Base-by-base conservation (phyloP, 1,284 basidiomycete genomes). In the Cystobasidium sp. region DNA sequence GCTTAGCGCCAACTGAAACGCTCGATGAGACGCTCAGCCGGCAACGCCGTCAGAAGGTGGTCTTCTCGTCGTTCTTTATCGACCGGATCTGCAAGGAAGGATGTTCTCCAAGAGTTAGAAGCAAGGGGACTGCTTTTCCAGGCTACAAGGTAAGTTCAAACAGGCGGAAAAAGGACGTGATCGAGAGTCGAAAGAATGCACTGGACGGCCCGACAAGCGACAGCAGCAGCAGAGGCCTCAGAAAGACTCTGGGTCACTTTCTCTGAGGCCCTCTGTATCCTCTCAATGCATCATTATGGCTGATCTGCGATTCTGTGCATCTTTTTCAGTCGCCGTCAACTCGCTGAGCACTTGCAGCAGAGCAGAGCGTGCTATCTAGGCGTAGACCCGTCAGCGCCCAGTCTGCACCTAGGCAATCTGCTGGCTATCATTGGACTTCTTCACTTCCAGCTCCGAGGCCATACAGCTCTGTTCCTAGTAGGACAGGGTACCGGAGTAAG, bases 341-440 rank as follows among this genome's bases (percentile, higher is more conserved):
- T 83, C 0, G 78, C 78, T 3, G 52, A 77, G 20, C 81, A 82
- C 66, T 78, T 83, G 58, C 56, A 79, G 14, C 49, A 74, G 0
- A 82, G 82, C 1, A 82, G 83, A 5, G 88, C 88, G 0, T 86
- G 95, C 18, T 99, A 99, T 81, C 86, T 89, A 14, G 96, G 96
- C 49, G 87, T 98, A 63, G 97, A 99, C 82, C 97, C 97, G 0
- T 93, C 94, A 0, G 95, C 95, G 0, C 85, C 84, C 43, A 90
- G 92, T 0, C 85, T 99, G 20, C 96, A 99, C 82, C 92, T 94
- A 68, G 96, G 96, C 3, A 96, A 99, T 81, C 87, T 99, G 1
- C 84, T 98, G 16, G 94, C 96, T 0, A 84, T 99, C 39, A 86
- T 99, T 78, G 89, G 88, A 59, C 82, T 98, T 59, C 84, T 96